These are phyloP conservation scores for Hypoxylon intermedium DNA, from an alignment of 495 filamentous ascomycete genomes.

Conservation along the genomic window DNA sequence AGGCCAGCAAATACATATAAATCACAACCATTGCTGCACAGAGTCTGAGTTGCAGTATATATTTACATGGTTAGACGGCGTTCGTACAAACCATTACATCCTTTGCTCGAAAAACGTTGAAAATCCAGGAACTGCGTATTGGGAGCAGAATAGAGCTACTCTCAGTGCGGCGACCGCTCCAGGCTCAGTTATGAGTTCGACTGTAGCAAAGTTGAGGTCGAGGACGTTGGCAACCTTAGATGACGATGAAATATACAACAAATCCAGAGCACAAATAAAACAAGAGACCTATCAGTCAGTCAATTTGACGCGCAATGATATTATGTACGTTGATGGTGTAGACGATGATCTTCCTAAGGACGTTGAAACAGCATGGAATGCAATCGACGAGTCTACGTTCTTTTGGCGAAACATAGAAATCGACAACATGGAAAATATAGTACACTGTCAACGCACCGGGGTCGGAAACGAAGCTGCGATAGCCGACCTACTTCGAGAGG, in stretches of 20 bases:
- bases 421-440: neutral
- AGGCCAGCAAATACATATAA: neutral
- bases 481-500: neutral
- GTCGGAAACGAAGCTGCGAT: neutral
- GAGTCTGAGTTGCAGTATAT: neutral
- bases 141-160: neutral
- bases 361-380: neutral
- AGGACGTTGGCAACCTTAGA: neutral
- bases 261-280: neutral
- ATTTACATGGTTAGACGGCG: neutral
- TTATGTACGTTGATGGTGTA: neutral
- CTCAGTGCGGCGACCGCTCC: neutral
- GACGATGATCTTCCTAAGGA: neutral
- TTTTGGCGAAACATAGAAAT: no score
- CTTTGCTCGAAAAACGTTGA: neutral
- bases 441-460: neutral
- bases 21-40: neutral
- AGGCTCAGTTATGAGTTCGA: neutral
- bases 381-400: no score
- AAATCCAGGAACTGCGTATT: neutral
- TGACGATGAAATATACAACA: neutral
- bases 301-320: neutral
- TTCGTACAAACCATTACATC: neutral
- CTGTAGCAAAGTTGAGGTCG: neutral
- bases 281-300: neutral